These are phyloP conservation scores for Allium fistulosum DNA, from an alignment of 106 monocot species.

Conservation along the genomic window DNA sequence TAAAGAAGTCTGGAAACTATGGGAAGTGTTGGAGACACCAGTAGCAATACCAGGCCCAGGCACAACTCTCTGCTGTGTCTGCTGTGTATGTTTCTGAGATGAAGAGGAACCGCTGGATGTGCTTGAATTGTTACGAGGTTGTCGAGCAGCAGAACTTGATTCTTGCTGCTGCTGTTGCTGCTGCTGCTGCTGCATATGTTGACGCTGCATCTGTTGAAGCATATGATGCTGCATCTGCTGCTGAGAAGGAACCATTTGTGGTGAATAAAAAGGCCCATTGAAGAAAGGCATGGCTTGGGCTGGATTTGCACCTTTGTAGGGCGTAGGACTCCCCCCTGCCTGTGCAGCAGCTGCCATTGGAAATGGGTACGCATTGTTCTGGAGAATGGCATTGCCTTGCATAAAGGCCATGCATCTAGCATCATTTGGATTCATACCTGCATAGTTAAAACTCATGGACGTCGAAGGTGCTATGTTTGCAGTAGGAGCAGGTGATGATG, in stretches of 20 bases:
- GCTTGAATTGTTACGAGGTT: constrained; percentile 38
- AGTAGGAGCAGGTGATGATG: constrained; percentile 22
- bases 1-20: too few species aligned
- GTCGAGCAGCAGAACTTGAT: background rate
- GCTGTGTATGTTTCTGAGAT: constrained; percentile 57
- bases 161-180: constrained; percentile 18
- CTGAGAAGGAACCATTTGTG: constrained; percentile 68
- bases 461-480: constrained; percentile 15
- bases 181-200: constrained; percentile 26
- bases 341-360: constrained; percentile 46
- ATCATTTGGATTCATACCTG: constrained; percentile 48
- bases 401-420: constrained; percentile 76
- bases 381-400: constrained; percentile 70
- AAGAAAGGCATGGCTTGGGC: constrained; percentile 72
- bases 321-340: constrained; percentile 28
- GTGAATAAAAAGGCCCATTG: constrained; percentile 66
- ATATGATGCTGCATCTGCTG: constrained; percentile 46
- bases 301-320: constrained; percentile 42
- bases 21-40: too few species aligned
- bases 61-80: constrained; percentile 17
- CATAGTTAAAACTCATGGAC: constrained; percentile 62
- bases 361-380: constrained; percentile 76
- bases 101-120: constrained; percentile 57
- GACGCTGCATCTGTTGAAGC: constrained; percentile 4
- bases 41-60: too few species aligned